Evolutionary conservation across 371 early-diverging fungal species (phyloP), one percentile per base, ranked within the genome.

Genomic region (Lichtheimia corymbifera): DNA sequence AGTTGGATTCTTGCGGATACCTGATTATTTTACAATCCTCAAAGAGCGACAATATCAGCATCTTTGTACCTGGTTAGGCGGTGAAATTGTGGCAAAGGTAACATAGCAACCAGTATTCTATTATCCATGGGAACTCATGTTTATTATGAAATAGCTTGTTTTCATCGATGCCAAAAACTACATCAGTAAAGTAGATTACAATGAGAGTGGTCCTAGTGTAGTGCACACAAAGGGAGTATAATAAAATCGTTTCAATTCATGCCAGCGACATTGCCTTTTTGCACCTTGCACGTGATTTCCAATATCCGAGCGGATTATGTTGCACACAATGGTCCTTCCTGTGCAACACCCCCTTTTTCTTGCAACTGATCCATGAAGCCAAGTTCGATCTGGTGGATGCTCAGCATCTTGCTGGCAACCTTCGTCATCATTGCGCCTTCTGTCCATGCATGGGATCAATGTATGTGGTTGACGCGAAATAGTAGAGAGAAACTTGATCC

Each of bases 141-240:
- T 44, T 57, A 50, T 53, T 45, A 1, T 22, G 22, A 22, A 28
- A 35, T 68, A 87, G 85, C 80, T 89, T 56, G 83, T 88, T 25
- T 88, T 89, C 70, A 80, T 83, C 7, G 85, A 86, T 56, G 83
- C 88, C 27, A 87, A 83, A 62, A 86, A 85, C 58, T 88, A 89
- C 66, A 80, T 91, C 55, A 90, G 84, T 55, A 92, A 91, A 82
- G 88, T 88, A 20, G 93, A 93, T 64, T 93, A 93, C 70, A 91
- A 91, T 64, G 90, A 91, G 63, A 67, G 74, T 56, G 93, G 93
- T 15, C 93, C 93, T 9, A 77, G 86, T 22, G 86, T 86, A 7
- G 77, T 87, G 18, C 87, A 87, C 59, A 79, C 83, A 24, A 89
- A 89, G 67, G 77, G 79, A 44, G 82, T 80, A 58, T 74, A 44